Evolutionary conservation across 225 moss, liverwort and hornwort species (phyloP).

Genomic region (Physcomitrium patens): DNA sequence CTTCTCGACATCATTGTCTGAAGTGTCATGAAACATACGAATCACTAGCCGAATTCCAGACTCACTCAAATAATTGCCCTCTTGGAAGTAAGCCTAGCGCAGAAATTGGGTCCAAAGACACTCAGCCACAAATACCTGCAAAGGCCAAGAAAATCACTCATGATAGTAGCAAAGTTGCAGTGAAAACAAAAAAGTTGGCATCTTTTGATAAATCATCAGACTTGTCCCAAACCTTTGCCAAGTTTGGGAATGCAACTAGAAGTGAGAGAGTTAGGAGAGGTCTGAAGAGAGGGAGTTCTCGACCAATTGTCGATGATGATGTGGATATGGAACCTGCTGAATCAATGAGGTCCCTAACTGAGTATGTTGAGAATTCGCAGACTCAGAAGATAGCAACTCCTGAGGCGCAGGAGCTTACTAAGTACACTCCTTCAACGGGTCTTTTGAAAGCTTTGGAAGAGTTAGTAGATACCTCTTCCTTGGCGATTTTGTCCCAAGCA

Average conservation of each 20-base stretch:
- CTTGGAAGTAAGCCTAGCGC: slow-evolving; percentile 36
- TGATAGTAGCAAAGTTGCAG: slow-evolving; percentile 28
- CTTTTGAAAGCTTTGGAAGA: slow-evolving; percentile 47
- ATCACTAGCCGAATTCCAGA: slow-evolving; percentile 60
- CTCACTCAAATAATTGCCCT: slow-evolving; percentile 59
- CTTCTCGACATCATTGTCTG: slow-evolving; percentile 71
- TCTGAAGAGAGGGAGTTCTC: slow-evolving; percentile 43
- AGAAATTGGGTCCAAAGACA: slow-evolving; percentile 42
- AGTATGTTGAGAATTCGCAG: slow-evolving; percentile 44
- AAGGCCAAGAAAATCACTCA: slow-evolving; percentile 40
- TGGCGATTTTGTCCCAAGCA: slow-evolving; percentile 27
- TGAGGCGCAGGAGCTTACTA: slow-evolving; percentile 31
- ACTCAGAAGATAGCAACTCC: slow-evolving; percentile 27
- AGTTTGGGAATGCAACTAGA: slow-evolving; percentile 43
- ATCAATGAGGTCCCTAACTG: slow-evolving; percentile 44
- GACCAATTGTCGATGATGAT: slow-evolving; percentile 49
- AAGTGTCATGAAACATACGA: slow-evolving; percentile 81
- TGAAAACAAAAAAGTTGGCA: slow-evolving; percentile 50
- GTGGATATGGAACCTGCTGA: slow-evolving; percentile 50
- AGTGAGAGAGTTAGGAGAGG: slow-evolving; percentile 49
- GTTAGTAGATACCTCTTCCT: slow-evolving; percentile 40
- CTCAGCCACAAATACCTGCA: slow-evolving; percentile 35
- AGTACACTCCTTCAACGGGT: slow-evolving; percentile 43
- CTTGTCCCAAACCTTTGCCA: slow-evolving; percentile 33
- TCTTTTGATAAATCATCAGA: slow-evolving; percentile 53